phyloP scores from a whole-genome alignment of 2,329 filamentous ascomycete genomes.

The Rhinocladiella similis region DNA sequence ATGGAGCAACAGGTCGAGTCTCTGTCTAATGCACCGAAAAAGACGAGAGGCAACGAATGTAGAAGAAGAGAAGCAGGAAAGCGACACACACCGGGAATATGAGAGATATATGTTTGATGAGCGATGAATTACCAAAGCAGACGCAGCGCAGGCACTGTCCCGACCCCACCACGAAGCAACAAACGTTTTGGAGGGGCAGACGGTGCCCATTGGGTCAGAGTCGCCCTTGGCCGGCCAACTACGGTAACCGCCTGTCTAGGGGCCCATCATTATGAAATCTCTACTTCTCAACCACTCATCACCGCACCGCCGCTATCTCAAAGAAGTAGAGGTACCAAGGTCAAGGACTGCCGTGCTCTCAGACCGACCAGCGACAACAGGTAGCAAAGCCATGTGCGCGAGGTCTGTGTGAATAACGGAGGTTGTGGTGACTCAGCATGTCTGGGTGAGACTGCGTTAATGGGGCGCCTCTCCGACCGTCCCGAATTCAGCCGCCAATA shows the following conservation, averaged over 20 bases:
- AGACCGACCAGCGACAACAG: conserved; percentile 9
- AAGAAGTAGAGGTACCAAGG: not conserved
- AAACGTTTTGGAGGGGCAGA: conserved; percentile 25
- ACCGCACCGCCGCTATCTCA: conserved; percentile 15
- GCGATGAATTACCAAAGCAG: not conserved
- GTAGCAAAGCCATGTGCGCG: conserved; percentile 16
- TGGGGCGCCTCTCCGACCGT: not conserved
- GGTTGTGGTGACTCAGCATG: conserved; percentile 14
- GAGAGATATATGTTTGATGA: conserved; percentile 16
- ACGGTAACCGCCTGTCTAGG: not conserved
- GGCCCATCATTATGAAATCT: not conserved
- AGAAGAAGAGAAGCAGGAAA: conserved; percentile 15
- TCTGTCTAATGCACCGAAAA: conserved; percentile 33
- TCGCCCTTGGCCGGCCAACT: conserved; percentile 2
- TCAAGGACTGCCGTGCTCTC: not conserved
- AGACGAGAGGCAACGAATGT: conserved; percentile 29
- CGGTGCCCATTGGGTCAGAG: too few relatives aligned
- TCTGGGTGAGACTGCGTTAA: not conserved
- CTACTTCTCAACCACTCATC: conserved; percentile 17
- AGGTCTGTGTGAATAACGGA: conserved; percentile 15
- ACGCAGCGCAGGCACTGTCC: not conserved
- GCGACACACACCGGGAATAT: conserved; percentile 20
- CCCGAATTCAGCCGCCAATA: conserved; percentile 14
- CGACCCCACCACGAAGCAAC: conserved; percentile 27
- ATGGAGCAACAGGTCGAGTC: conserved; percentile 15